Percentiles rank a stretch among this genome's conserved stretches.
Conservation (phyloP, 1,284 basidiomycete species). For the Clitocybe nebularis region DNA sequence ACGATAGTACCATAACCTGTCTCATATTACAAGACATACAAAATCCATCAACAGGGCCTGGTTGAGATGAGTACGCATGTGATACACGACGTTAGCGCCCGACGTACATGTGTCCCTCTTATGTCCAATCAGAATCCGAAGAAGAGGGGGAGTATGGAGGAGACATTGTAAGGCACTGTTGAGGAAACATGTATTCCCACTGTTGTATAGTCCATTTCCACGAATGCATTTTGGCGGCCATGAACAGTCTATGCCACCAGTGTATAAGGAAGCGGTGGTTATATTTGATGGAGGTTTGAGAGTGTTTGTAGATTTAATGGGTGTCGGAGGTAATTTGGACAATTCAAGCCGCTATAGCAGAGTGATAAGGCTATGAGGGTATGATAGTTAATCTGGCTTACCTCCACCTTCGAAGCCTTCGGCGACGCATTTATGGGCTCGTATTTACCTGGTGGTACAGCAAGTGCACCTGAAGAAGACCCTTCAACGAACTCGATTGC, state of each 20-base stretch:
- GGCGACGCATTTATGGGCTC: constrained; percentile 69
- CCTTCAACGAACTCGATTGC: constrained; percentile 78
- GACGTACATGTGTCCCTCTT: constrained; percentile 47
- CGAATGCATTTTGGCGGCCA: constrained; percentile 48
- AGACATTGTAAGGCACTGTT: constrained; percentile 95
- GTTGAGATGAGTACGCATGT: no score
- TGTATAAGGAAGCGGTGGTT: constrained; percentile 39
- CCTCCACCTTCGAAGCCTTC: constrained; percentile 39
- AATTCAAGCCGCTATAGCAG: constrained; percentile 17
- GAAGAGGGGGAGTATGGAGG: constrained; percentile 89
- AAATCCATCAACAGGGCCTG: constrained; percentile 59
- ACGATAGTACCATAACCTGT: constrained; percentile 48
- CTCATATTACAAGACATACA: constrained; percentile 78
- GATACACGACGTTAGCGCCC: no score
- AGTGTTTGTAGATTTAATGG: constrained; percentile 14
- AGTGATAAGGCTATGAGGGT: background rate
- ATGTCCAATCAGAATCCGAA: constrained; percentile 66
- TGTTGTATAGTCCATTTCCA: constrained; percentile 79
- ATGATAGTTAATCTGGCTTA: constrained; percentile 22
- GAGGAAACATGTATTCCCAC: constrained; percentile 96
- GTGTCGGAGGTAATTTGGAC: constrained; percentile 14
- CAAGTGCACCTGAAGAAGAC: constrained; percentile 68
- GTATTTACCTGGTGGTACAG: constrained; percentile 68
- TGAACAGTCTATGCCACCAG: constrained; percentile 49
- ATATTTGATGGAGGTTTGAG: constrained; percentile 21